These are phyloP conservation scores for Microcos paniculata DNA, from an alignment of 345 rosid genomes.

Conservation along the genomic window DNA sequence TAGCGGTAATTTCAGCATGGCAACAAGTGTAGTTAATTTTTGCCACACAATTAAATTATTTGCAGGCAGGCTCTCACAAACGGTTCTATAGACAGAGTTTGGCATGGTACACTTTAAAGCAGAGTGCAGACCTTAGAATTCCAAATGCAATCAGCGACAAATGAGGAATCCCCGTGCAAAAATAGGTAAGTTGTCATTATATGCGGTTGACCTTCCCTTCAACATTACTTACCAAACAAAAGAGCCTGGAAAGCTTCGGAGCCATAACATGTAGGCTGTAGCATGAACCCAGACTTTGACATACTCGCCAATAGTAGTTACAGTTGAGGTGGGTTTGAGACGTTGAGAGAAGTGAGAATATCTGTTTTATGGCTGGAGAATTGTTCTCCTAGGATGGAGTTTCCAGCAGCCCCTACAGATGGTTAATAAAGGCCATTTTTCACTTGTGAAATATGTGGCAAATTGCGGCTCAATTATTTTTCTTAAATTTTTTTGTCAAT, in stretches of 20 bases:
- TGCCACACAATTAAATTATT: not conserved
- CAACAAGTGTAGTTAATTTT: not conserved
- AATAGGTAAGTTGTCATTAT: not conserved
- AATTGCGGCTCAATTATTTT: not conserved
- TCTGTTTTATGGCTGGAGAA: not conserved
- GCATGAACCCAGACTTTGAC: not conserved
- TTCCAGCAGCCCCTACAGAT: not conserved
- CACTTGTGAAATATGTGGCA: not conserved
- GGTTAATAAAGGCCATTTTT: not conserved
- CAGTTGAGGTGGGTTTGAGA: not conserved
- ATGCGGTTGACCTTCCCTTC: not conserved
- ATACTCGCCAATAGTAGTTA: not conserved
- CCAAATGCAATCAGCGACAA: not conserved
- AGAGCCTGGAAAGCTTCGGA: not conserved
- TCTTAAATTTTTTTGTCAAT: no score
- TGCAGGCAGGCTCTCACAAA: not conserved
- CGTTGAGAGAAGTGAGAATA: conserved; percentile 16
- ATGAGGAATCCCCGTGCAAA: not conserved
- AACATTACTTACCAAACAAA: not conserved
- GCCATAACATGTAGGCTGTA: not conserved
- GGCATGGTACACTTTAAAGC: not conserved
- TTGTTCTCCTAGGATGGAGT: not conserved
- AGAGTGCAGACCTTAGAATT: not conserved
- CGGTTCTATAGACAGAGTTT: not conserved
- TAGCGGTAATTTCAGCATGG: not conserved